phyloP scores from a whole-genome alignment of 1,284 basidiomycete species.

The Rhodotorula glutinis region DNA sequence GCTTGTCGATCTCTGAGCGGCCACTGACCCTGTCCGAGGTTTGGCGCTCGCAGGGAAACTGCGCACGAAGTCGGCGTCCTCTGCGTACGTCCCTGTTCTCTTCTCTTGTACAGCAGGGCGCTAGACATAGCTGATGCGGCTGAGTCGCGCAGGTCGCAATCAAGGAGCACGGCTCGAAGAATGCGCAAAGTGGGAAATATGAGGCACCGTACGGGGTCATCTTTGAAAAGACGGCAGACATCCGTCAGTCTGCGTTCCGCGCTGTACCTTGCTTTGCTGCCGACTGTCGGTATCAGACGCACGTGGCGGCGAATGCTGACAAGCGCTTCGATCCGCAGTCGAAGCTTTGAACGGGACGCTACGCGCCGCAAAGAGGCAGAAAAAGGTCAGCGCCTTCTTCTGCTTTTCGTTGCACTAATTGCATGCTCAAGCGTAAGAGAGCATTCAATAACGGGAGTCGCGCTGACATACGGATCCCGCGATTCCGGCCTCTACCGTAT shows the following conservation, averaged over 20 bases:
- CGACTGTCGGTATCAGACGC: background rate
- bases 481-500: too few relatives aligned
- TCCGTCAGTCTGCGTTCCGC: constrained; percentile 12
- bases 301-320: too few relatives aligned
- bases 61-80: constrained; percentile 27
- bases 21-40: background rate
- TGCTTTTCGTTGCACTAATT: too few relatives aligned
- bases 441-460: too few relatives aligned
- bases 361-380: constrained; percentile 34
- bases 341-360: constrained; percentile 39
- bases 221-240: constrained; percentile 28
- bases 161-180: constrained; percentile 19
- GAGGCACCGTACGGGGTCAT: constrained; percentile 27
- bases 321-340: constrained; percentile 8
- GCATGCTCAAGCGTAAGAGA: too few relatives aligned
- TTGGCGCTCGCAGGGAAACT: background rate
- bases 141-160: constrained; percentile 18
- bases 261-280: too few relatives aligned
- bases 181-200: background rate
- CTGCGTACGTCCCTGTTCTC: background rate
- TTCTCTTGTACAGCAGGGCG: background rate
- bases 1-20: too few relatives aligned
- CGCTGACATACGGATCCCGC: too few relatives aligned
- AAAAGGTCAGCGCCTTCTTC: constrained; percentile 29
- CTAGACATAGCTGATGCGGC: background rate